Conservation (phyloP, 768 basidiomycete genomes). For the Serendipita sp. region DNA sequence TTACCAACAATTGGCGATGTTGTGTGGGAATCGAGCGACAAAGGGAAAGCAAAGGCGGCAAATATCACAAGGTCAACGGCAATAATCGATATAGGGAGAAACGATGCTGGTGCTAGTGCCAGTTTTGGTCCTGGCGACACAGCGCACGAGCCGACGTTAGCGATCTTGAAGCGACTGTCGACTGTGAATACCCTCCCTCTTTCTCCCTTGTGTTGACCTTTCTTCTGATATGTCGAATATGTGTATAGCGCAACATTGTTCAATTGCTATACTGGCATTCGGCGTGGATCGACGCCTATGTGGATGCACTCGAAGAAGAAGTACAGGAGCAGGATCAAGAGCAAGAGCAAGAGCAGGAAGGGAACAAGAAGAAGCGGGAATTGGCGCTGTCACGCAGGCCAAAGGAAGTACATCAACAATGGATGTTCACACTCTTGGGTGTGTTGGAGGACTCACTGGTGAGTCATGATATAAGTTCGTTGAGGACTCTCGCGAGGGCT, state of each 20-base stretch:
- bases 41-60: no score
- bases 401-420: conserved; percentile 34
- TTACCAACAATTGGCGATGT: no score
- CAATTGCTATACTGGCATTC: background rate
- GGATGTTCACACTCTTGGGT: conserved; percentile 66
- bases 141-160: background rate
- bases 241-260: background rate
- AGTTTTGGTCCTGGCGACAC: no score
- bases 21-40: no score
- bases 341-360: no score
- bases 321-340: no score
- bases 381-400: background rate
- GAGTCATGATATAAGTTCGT: conserved; percentile 55
- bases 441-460: conserved; percentile 52
- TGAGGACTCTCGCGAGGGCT: conserved; percentile 61
- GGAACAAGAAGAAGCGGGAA: background rate
- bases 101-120: no score
- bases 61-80: no score
- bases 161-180: background rate
- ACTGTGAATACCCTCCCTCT: background rate
- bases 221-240: no score
- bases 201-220: background rate
- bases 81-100: no score
- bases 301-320: background rate
- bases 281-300: background rate